phyloP scores from a whole-genome alignment of 2,329 filamentous ascomycete species.

The Calonectria pseudoreteaudii region DNA sequence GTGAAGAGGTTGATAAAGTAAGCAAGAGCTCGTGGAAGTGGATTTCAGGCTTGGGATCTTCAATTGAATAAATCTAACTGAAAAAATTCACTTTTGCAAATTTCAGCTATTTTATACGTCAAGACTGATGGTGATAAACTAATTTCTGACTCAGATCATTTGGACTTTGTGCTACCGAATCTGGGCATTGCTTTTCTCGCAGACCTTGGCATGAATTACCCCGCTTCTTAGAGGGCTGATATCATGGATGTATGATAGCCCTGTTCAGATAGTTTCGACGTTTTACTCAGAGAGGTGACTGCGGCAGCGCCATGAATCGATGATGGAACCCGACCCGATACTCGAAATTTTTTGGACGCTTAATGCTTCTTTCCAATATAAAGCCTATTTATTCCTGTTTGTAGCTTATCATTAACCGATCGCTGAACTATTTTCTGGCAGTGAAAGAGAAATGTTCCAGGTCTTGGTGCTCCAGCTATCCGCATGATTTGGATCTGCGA shows the following conservation, averaged over 20 bases:
- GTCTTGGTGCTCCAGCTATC: background rate
- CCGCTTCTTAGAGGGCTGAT: background rate
- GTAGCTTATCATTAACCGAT: background rate
- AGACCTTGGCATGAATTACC: background rate
- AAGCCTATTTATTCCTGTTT: background rate
- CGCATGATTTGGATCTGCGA: background rate
- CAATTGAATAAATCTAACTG: no score
- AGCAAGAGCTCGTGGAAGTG: no score
- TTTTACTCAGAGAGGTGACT: background rate
- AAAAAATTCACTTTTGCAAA: background rate
- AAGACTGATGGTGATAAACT: background rate
- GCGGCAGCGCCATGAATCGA: no score
- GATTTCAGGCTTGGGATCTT: background rate
- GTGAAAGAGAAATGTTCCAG: background rate
- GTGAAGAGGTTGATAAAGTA: no score
- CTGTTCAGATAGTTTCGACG: background rate
- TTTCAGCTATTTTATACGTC: background rate
- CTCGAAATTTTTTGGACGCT: background rate
- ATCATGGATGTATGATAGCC: background rate
- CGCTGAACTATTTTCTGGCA: background rate
- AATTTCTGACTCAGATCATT: slow-evolving; percentile 16
- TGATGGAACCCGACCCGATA: background rate
- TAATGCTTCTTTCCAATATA: background rate
- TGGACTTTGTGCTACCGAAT: background rate
- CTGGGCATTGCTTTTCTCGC: background rate